Percentiles rank a stretch among this genome's conserved stretches.
phyloP scores from a whole-genome alignment of 805 yeast species.

The Clavispora fructus region DNA sequence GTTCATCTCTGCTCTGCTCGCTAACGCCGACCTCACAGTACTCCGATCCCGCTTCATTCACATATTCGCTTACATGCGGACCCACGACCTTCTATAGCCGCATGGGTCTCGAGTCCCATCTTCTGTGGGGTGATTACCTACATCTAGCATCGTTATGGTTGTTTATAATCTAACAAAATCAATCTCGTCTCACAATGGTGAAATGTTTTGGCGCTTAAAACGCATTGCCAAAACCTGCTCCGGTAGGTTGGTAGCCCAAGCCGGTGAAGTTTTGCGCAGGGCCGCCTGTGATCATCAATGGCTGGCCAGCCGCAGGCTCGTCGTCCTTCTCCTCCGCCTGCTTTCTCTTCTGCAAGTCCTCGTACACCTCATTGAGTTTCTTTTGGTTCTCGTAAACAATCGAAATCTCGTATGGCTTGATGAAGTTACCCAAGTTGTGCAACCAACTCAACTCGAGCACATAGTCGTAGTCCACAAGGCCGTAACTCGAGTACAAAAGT shows the following conservation, averaged over 20 bases:
- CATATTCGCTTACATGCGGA: not conserved
- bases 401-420: conserved; percentile 89
- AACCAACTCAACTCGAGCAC: conserved; percentile 91
- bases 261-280: conserved; percentile 40
- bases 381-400: conserved; percentile 74
- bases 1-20: conserved; percentile 7
- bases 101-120: too few species aligned
- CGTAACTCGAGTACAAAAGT: conserved; percentile 79
- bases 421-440: conserved; percentile 73
- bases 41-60: conserved; percentile 1
- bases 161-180: not conserved
- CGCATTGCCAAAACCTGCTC: conserved; percentile 63
- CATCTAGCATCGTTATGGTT: not conserved
- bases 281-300: conserved; percentile 81
- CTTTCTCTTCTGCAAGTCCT: conserved; percentile 67
- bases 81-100: too few species aligned
- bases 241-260: conserved; percentile 65
- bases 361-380: conserved; percentile 57
- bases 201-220: conserved; percentile 14
- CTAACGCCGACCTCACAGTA: conserved; percentile 3
- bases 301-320: conserved; percentile 53
- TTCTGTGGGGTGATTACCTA: too few species aligned
- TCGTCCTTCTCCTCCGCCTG: conserved; percentile 48
- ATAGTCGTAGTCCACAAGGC: conserved; percentile 70
- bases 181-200: not conserved